Base-by-base conservation (phyloP, 257 asterid species). In the Thymus quinquecostatus region DNA sequence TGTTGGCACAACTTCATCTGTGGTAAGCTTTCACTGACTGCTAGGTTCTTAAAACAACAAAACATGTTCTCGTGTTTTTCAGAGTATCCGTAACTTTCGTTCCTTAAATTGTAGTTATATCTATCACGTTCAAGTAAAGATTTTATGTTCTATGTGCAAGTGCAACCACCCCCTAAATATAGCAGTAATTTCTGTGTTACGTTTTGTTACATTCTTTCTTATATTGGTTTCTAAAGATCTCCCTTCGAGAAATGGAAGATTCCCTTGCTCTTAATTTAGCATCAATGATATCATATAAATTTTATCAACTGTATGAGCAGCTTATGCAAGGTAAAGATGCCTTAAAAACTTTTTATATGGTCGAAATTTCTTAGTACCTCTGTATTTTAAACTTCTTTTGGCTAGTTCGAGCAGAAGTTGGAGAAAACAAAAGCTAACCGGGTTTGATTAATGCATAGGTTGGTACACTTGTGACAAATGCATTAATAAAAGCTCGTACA, bases 1-100 rank as follows among this genome's bases (percentile, higher is more conserved):
- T 41, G 99, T 95, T 76, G 99, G 99, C 73, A 89, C 98, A 33
- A 79, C 97, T 45, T 89, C 97, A 36, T 92, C 99, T 74, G 86
- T 95, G 96, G 99, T 94, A 91, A 83, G 45, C 29, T 28, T 29
- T n/a, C 51, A 32, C 50, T 48, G 1, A 44, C 43, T 6, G 47
- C 9, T 40, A 29, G 53, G 54, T 41, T 44, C 27, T 41, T 69
- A 2, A 56, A 41, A 8, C 10, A 57, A 30, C 14, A 53, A 34
- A 66, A 58, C 12, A n/a, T 34, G 34, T 27, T 54, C 4, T 3
- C 53, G 8, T 50, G 28, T 4, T 64, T 41, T 28, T 45, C 47
- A 8, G 45, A 45, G 32, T 21, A 33, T 8, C 44, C 6, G 12
- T 68, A 0, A 6, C 27, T 12, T 21, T 43, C 13, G 10, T 75